These are phyloP conservation scores for Symbiodinium pilosum DNA, from an alignment of 73 alveolate genomes.

Conservation along the genomic window DNA sequence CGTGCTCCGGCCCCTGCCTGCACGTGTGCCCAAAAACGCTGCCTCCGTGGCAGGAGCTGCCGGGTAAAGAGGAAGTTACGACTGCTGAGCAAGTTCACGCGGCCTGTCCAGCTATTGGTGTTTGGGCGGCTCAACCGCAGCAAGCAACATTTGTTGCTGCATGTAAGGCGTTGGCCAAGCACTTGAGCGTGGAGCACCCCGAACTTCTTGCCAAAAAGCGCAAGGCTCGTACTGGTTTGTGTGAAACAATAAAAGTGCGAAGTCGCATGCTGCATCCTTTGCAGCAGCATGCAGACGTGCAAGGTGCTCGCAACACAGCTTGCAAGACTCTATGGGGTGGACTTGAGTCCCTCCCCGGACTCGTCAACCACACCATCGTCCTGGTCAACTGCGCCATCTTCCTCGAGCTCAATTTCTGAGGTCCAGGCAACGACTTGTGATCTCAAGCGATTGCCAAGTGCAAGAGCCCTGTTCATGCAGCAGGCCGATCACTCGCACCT, in stretches of 20 bases:
- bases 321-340: background rate
- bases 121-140: background rate
- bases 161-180: background rate
- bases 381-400: background rate
- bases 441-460: background rate
- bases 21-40: no score
- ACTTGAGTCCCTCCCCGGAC: background rate
- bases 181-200: background rate
- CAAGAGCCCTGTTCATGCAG: background rate
- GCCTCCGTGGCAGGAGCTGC: background rate
- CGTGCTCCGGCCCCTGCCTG: no score
- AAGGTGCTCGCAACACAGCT: background rate
- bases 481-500: no score
- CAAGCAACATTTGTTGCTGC: background rate
- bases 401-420: background rate
- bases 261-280: no score
- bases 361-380: background rate
- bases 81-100: background rate
- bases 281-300: background rate
- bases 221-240: no score
- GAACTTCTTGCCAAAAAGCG: constrained; percentile 3
- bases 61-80: background rate
- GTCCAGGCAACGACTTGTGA: background rate
- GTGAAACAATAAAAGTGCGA: no score
- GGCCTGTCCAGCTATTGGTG: background rate